phyloP scores from a whole-genome alignment of 2,329 filamentous ascomycete species.

The Trichoderma arundinaceum region DNA sequence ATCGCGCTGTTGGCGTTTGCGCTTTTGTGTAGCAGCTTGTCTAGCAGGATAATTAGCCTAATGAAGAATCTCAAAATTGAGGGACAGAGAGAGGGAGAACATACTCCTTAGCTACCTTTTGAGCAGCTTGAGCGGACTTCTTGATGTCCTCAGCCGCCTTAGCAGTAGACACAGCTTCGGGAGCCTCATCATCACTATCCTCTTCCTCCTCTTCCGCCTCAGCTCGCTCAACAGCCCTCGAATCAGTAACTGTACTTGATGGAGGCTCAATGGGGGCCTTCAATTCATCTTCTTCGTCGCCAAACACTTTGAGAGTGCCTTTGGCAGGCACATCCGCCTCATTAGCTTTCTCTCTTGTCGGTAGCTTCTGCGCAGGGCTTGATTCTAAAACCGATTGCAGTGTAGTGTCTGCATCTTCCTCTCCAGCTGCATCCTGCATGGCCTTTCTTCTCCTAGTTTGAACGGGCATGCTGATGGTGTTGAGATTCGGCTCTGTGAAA shows the following conservation, averaged over 20 bases:
- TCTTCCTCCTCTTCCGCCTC: slow-evolving; percentile 45
- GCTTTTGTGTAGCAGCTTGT: slow-evolving; percentile 57
- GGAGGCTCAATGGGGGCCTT: background rate
- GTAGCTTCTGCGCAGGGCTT: slow-evolving; percentile 41
- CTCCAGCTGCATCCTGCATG: slow-evolving; percentile 34
- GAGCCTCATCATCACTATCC: slow-evolving; percentile 60
- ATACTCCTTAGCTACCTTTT: slow-evolving; percentile 59
- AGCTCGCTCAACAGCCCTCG: slow-evolving; percentile 30
- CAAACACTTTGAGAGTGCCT: slow-evolving; percentile 45
- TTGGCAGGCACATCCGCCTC: slow-evolving; percentile 35
- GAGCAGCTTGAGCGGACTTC: slow-evolving; percentile 53
- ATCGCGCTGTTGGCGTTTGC: slow-evolving; percentile 62
- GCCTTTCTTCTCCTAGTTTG: slow-evolving; percentile 43
- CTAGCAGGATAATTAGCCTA: slow-evolving; percentile 41
- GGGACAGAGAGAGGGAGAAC: slow-evolving; percentile 36
- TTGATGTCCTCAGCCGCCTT: slow-evolving; percentile 54
- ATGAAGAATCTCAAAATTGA: background rate
- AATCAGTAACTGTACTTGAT: background rate
- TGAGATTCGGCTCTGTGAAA: slow-evolving; percentile 17
- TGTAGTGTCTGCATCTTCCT: slow-evolving; percentile 20
- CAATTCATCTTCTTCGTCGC: slow-evolving; percentile 42
- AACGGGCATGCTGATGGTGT: slow-evolving; percentile 32
- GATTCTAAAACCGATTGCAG: slow-evolving; percentile 33
- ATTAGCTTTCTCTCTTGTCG: slow-evolving; percentile 45
- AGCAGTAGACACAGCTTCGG: slow-evolving; percentile 62